Conservation (phyloP, 73 alveolate genomes). For the Tetrahymena elliotti region DNA sequence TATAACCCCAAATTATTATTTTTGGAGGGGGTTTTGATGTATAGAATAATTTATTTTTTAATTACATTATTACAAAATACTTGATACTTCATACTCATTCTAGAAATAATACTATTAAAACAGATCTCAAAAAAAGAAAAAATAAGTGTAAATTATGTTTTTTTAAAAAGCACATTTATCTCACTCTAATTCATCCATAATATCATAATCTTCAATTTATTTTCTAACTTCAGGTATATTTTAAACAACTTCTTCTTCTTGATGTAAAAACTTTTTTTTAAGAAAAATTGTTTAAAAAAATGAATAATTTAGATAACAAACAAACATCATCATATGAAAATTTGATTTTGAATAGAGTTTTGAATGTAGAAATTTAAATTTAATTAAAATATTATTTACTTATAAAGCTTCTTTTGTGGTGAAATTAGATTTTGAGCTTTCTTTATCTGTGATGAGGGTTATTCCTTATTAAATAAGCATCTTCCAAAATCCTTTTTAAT, state of each 20-base stretch:
- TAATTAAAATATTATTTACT: neutral
- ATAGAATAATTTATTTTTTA: too few relatives aligned
- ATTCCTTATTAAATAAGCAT: neutral
- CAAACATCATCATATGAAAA: too few relatives aligned
- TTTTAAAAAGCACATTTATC: neutral
- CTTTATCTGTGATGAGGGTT: neutral
- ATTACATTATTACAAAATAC: neutral
- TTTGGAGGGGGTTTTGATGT: neutral
- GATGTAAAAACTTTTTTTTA: neutral
- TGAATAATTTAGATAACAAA: too few relatives aligned
- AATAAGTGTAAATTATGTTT: too few relatives aligned
- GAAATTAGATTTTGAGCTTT: neutral
- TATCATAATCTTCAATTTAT: neutral
- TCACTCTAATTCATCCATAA: neutral
- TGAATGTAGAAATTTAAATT: too few relatives aligned
- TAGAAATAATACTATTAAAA: too few relatives aligned
- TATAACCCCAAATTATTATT: neutral
- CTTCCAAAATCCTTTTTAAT: neutral
- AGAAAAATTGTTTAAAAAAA: neutral
- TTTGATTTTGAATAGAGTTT: too few relatives aligned
- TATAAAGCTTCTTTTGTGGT: neutral
- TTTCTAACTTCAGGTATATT: neutral
- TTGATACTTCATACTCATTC: too few relatives aligned
- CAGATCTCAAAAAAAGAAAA: too few relatives aligned
- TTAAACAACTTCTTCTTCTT: neutral